phyloP scores from a whole-genome alignment of 192 early-diverging fungal genomes.

The Coemansia sp. region DNA sequence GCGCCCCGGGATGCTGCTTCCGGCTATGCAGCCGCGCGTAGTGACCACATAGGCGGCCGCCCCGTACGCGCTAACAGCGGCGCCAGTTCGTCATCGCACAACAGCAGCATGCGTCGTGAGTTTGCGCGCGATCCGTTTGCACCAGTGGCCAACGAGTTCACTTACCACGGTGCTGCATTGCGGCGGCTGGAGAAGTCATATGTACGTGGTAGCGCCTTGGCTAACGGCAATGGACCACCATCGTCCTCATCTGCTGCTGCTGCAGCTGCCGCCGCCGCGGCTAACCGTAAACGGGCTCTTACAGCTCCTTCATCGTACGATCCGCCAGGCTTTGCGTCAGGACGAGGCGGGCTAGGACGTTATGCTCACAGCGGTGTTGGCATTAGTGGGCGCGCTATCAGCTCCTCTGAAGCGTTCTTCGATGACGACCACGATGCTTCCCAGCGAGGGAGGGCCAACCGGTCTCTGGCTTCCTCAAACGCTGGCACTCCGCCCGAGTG shows the following conservation, averaged over 20 bases:
- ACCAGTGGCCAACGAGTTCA: conserved; percentile 31
- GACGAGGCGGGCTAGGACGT: not conserved
- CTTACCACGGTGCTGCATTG: conserved; percentile 44
- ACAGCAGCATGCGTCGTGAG: conserved; percentile 14
- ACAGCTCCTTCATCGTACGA: conserved; percentile 53
- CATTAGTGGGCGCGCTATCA: conserved; percentile 14
- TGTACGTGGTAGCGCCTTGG: conserved; percentile 3
- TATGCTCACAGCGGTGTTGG: not conserved
- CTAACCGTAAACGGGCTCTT: conserved; percentile 49
- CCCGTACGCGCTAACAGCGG: not conserved
- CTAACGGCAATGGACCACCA: not conserved
- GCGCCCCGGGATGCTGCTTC: not conserved
- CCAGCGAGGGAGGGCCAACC: not conserved
- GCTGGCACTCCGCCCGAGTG: conserved; percentile 25
- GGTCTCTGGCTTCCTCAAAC: conserved; percentile 1
- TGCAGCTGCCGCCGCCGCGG: not conserved
- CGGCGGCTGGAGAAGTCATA: conserved; percentile 42
- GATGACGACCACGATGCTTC: conserved; percentile 27
- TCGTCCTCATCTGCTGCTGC: conserved; percentile 6
- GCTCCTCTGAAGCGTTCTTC: conserved; percentile 14
- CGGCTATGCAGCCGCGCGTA: not conserved
- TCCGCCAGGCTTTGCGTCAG: conserved; percentile 8
- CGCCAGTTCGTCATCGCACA: not conserved
- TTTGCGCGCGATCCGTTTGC: conserved; percentile 29
- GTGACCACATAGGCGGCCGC: not conserved